phyloP scores from a whole-genome alignment of 495 filamentous ascomycete genomes.

The Hyaloscypha variabilis region DNA sequence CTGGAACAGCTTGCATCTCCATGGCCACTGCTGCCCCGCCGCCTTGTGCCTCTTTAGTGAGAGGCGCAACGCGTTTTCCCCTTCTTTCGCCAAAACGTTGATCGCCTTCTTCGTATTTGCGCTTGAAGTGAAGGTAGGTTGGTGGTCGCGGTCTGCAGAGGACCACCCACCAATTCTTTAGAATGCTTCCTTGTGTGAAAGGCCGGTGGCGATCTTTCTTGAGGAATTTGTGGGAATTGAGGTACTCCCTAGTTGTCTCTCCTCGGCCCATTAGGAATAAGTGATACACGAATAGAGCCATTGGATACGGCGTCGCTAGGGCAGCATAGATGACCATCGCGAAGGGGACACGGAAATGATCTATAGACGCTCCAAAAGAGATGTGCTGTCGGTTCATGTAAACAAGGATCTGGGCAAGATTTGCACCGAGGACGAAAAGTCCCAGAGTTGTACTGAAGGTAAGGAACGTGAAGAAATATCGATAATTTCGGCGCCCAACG shows the following conservation, averaged over 20 bases:
- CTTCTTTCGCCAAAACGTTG: constrained; percentile 73
- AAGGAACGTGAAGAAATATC: constrained; percentile 94
- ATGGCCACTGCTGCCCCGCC: constrained; percentile 44
- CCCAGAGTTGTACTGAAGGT: constrained; percentile 72
- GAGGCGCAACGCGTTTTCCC: constrained; percentile 45
- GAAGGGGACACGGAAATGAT: constrained; percentile 74
- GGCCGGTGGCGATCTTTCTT: constrained; percentile 90
- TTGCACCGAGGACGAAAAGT: constrained; percentile 74
- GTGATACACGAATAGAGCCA: constrained; percentile 84
- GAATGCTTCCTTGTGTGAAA: constrained; percentile 76
- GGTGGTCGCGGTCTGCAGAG: constrained; percentile 83
- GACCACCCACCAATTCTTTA: constrained; percentile 81
- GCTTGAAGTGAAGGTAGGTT: constrained; percentile 88
- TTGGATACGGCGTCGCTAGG: constrained; percentile 76
- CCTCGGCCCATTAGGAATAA: constrained; percentile 85
- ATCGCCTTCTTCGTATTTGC: constrained; percentile 75
- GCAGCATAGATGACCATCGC: constrained; percentile 86
- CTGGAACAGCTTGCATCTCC: constrained; percentile 59
- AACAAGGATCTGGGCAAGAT: constrained; percentile 76
- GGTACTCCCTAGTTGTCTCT: constrained; percentile 94
- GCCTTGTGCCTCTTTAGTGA: constrained; percentile 48
- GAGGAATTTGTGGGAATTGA: constrained; percentile 92
- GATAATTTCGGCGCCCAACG: constrained; percentile 94
- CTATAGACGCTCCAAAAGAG: constrained; percentile 68
- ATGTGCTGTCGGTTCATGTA: constrained; percentile 62